Base-by-base conservation (phyloP, 2,329 filamentous ascomycete species). In the Epichloe coenophiala region DNA sequence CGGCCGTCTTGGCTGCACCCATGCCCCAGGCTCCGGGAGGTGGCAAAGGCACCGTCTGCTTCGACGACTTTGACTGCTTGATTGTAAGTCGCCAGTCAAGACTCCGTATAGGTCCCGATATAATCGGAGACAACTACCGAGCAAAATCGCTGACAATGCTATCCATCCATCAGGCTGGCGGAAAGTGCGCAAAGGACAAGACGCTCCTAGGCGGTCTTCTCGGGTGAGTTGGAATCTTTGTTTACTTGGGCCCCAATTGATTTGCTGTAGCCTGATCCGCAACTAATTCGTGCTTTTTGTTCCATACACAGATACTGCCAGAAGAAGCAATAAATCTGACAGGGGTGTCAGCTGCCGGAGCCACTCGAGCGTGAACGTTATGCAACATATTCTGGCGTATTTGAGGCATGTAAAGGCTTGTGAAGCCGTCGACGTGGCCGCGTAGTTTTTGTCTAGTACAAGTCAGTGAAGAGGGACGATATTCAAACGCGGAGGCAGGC, bases 1-100 rank as follows among this genome's bases (percentile, higher is more conserved):
- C 27, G 27, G 54, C 27, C 21, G 33, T 5, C 59, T 53, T 17
- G 56, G 51, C 11, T 48, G 46, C 40, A 61, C 27, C 37, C 61
- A 59, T 8, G 53, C 51, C 15, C 59, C 60, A 3, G 57, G 55
- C 9, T 31, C 27, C 27, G 45, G 35, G 21, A 54, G 43, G 8
- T 21, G 21, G 2, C 40, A 23, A 23, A 1, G 17, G 40, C 40
- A 42, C 13, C 40, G 2, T 42, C n/a, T 42, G 40, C 17, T 42
- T 23, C 17, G 40, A 42, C 19, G 40, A 42, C 17, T 42, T 42
- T 23, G 40, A 42, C 19, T 42, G 40, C 17, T 17, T 42, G n/a
- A 1, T 42, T 42, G 40, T 42, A 42, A 19, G 40, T 42, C 27
- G 3, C 8, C 8, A 31, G 27, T 11, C 27, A 31, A 0, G 0